These are phyloP conservation scores for Ustilago bromivora DNA, from an alignment of 1,284 basidiomycete genomes.

Conservation along the genomic window DNA sequence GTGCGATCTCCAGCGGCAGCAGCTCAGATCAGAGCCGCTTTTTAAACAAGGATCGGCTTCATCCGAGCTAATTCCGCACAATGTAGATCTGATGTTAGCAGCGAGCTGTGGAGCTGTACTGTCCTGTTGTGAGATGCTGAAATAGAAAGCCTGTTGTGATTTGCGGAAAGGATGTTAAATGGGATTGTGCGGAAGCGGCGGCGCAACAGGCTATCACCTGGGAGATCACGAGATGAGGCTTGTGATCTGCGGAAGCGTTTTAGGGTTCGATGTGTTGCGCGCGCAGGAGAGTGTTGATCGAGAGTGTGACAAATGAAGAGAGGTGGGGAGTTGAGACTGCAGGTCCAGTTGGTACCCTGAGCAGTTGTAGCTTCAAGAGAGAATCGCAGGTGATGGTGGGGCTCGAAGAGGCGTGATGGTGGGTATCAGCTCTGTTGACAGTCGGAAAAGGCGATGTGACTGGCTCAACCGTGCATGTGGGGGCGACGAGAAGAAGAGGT, in stretches of 20 bases:
- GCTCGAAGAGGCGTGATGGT: background rate
- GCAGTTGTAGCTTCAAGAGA: background rate
- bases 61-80: background rate
- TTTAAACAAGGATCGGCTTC: constrained; percentile 4
- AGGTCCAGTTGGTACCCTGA: constrained; percentile 5
- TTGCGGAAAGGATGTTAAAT: constrained; percentile 7
- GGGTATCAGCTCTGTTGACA: background rate
- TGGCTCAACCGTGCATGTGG: background rate
- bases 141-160: background rate
- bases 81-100: background rate
- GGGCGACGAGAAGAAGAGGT: background rate
- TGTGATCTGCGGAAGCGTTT: constrained; percentile 9
- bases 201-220: constrained; percentile 7
- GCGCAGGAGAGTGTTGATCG: constrained; percentile 18
- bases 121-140: too few species aligned
- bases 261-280: constrained; percentile 12
- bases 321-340: constrained; percentile 4
- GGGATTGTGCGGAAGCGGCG: constrained; percentile 28
- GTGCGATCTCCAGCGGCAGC: background rate
- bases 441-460: constrained; percentile 4
- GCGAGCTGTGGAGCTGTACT: background rate
- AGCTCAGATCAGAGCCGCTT: background rate
- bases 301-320: constrained; percentile 26
- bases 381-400: background rate
- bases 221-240: constrained; percentile 14